Base-by-base conservation (phyloP, 2,329 filamentous ascomycete species). In the Talaromyces sp. region DNA sequence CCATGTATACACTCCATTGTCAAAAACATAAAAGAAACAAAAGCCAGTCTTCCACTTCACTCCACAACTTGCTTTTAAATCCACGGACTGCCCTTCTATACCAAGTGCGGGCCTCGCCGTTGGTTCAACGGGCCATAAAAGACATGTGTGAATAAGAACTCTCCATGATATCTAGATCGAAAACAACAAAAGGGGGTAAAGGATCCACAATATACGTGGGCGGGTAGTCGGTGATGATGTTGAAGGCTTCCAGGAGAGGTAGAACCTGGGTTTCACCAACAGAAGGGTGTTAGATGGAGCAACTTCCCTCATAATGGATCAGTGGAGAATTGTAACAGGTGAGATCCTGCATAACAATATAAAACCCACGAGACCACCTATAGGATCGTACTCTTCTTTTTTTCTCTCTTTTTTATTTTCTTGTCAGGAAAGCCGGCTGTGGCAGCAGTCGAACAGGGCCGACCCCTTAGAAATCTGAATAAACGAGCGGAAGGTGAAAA, bases 141-240 rank as follows among this genome's bases (percentile, higher is more conserved):
- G 37, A 40, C 17, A 49, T 48, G 44, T 56, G 47, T 47, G 35
- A 43, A 39, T 39, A 47, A 54, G 35, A 56, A 51, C 54, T 55
- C 52, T 63, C 33, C 51, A 51, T 60, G 60, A 63, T 60, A 61
- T 61, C 54, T 61, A 61, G 49, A 60, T 61, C 51, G 30, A 46
- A 55, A 56, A 40, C 40, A 53, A 44, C 10, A 20, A 45, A 42
- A 55, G 50, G 33, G 30, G 49, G 48, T 33, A 57, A 53, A 42
- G 54, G 52, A 37, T 54, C 60, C 58, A 56, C 47, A 24, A 14
- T 10, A 10, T 44, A 49, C 14, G 11, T 39, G 17, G 46, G 49
- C 37, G 51, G 51, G 49, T 40, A n/a, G 50, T 59, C 54, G 58
- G 51, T 20, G 54, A 57, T 43, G 47, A 54, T 47, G 52, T 57